Base-by-base conservation (phyloP, 306 rosid genomes). In the Myrica gale region DNA sequence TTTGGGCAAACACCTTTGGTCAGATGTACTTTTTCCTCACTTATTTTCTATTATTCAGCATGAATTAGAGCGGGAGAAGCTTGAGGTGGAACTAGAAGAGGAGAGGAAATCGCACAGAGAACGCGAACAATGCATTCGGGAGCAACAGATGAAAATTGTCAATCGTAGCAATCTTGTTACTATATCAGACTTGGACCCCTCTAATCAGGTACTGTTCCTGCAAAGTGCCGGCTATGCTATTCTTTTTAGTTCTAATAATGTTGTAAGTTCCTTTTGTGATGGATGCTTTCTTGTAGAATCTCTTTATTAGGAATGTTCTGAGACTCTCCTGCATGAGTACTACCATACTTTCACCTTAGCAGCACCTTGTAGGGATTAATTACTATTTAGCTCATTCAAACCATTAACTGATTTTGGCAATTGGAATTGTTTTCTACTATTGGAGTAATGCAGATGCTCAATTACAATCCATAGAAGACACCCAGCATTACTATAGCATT, bases 61-160 rank as follows among this genome's bases (percentile, higher is more conserved):
- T 82, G 96, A 95, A 82, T 82, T 88, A 79, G 97, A 95, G 81
- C 96, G 90, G 17, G 98, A 92, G 84, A 90, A 90, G 82, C 91
- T 95, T 76, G 93, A 92, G 83, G 84, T 72, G 83, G 91, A 92
- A 68, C 84, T 95, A 53, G 84, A 92, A 88, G 93, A 90, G 88
- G 93, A 92, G 86, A 88, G 96, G 84, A 95, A 89, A 74, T 86
- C 90, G 3, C 86, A 79, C 20, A 84, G 83, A 74, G 85, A 86
- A 65, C 91, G 92, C 23, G 83, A 81, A 57, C 88, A 80, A 80
- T 85, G 87, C 87, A 81, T 90, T 66, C 80, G 81, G 71, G 91
- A 89, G 80, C 91, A 88, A 77, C 91, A 72, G 73, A 82, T 85
- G 86, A 90, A 89, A 85, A 79, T 83, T 78, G 93, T 80, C 76